Conservation (phyloP, 2,329 filamentous ascomycete species). For the Talaromyces sp. region DNA sequence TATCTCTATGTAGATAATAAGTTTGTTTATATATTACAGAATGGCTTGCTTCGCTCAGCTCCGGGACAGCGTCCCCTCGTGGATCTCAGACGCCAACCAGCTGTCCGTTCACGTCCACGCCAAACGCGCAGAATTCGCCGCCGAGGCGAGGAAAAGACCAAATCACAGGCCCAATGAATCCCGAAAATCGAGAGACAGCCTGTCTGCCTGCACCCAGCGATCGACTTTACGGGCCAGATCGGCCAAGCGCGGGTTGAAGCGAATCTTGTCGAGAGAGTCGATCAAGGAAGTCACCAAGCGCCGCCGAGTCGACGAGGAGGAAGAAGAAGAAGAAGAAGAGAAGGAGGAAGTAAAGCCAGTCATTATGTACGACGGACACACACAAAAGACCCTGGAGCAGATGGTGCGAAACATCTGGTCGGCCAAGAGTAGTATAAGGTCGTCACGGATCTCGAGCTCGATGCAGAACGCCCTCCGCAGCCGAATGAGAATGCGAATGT, state of each 20-base stretch:
- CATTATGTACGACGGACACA: constrained; percentile 11
- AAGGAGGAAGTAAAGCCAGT: neutral
- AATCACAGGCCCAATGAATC: neutral
- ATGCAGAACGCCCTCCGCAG: constrained; percentile 5
- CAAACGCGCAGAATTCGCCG: constrained; percentile 11
- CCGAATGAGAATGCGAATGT: constrained; percentile 6
- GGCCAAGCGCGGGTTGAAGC: constrained; percentile 1
- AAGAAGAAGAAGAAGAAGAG: neutral
- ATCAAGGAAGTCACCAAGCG: neutral
- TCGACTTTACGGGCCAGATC: neutral
- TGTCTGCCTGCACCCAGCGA: neutral
- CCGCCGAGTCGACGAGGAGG: neutral
- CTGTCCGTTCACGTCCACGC: constrained; percentile 7
- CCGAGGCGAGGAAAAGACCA: constrained; percentile 1
- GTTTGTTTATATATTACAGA: neutral
- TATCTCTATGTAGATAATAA: neutral
- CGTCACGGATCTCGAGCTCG: constrained; percentile 4
- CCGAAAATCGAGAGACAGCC: neutral
- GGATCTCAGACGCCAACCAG: constrained; percentile 9
- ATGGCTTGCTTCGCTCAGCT: constrained; percentile 12
- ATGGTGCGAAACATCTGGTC: constrained; percentile 12
- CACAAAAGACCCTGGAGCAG: constrained; percentile 11
- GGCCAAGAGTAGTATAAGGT: constrained; percentile 9
- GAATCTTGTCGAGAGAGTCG: constrained; percentile 8
- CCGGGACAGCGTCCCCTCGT: constrained; percentile 10